These are phyloP conservation scores for Tylopilus plumbeoviolaceoides DNA, from an alignment of 768 basidiomycete species.

Conservation along the genomic window DNA sequence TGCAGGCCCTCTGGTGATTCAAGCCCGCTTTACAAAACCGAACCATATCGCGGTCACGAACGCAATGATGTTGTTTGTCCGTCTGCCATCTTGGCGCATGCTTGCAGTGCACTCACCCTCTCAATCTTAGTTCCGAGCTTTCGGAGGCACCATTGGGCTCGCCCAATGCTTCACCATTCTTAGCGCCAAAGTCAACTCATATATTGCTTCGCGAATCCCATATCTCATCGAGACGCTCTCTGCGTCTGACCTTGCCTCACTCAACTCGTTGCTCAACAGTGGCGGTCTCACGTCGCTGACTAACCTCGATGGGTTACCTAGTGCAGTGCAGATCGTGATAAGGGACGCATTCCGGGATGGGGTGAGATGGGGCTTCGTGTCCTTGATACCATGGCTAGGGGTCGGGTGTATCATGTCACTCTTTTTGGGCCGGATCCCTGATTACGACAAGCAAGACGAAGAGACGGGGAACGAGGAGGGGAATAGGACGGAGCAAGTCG, in stretches of 20 bases:
- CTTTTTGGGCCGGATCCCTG: slow-evolving; percentile 37
- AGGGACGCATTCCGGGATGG: slow-evolving; percentile 40
- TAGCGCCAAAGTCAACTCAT: slow-evolving; percentile 38
- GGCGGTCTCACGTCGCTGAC: slow-evolving; percentile 18
- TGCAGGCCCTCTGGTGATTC: slow-evolving; percentile 38
- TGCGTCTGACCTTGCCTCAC: slow-evolving; percentile 21
- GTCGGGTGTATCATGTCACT: slow-evolving; percentile 33
- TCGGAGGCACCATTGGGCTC: slow-evolving; percentile 52
- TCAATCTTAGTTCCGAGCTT: slow-evolving; percentile 38
- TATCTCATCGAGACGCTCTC: slow-evolving; percentile 30
- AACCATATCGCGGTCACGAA: slow-evolving; percentile 42
- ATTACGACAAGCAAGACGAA: slow-evolving; percentile 13
- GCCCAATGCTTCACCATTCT: slow-evolving; percentile 50
- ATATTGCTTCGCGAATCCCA: slow-evolving; percentile 25
- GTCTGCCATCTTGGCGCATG: slow-evolving; percentile 11
- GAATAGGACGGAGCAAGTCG: neutral
- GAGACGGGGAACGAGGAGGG: neutral
- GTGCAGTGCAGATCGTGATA: slow-evolving; percentile 30
- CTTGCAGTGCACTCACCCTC: neutral
- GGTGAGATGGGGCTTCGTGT: slow-evolving; percentile 42
- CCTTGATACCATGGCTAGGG: slow-evolving; percentile 45
- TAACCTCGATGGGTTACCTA: neutral
- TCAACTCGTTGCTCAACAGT: slow-evolving; percentile 23
- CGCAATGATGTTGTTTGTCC: slow-evolving; percentile 42
- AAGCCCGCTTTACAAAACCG: slow-evolving; percentile 44